These are phyloP conservation scores for Vaccinium vitisidaea DNA, from an alignment of 148 eudicot species.

Conservation along the genomic window DNA sequence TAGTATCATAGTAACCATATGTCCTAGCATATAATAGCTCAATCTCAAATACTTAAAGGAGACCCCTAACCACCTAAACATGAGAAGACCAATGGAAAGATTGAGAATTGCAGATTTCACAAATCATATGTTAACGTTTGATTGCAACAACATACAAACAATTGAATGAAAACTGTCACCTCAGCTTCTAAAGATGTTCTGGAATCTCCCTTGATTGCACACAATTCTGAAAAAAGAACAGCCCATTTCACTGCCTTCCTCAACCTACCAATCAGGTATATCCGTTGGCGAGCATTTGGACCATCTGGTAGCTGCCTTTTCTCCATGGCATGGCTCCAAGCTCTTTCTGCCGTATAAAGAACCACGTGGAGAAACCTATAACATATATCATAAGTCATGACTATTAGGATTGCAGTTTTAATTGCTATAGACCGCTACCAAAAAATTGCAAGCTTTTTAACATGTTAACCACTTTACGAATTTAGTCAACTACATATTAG, in stretches of 20 bases:
- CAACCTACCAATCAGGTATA: slow-evolving; percentile 84
- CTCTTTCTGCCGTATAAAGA: slow-evolving; percentile 89
- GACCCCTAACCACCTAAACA: background rate
- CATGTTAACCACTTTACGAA: background rate
- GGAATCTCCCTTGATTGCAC: slow-evolving; percentile 87
- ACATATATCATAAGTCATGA: background rate
- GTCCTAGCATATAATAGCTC: background rate
- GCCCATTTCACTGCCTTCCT: slow-evolving; percentile 98
- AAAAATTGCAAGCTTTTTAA: background rate
- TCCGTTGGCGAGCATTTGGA: slow-evolving; percentile 81
- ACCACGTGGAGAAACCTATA: slow-evolving; percentile 79
- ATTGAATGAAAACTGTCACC: slow-evolving; percentile 36
- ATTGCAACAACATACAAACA: background rate
- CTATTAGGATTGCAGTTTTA: background rate
- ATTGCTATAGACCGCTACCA: background rate
- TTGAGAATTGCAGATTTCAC: background rate
- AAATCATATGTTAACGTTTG: background rate
- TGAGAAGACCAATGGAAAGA: background rate
- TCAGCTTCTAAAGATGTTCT: slow-evolving; percentile 98
- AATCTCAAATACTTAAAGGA: background rate
- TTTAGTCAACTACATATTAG: background rate
- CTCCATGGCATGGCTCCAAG: slow-evolving; percentile 99
- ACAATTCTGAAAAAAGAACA: slow-evolving; percentile 73
- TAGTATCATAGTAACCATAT: background rate
- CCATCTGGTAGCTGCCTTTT: slow-evolving; percentile 94